Base-by-base conservation (phyloP, 495 filamentous ascomycete species). In the Penicillium psychrofluorescens region DNA sequence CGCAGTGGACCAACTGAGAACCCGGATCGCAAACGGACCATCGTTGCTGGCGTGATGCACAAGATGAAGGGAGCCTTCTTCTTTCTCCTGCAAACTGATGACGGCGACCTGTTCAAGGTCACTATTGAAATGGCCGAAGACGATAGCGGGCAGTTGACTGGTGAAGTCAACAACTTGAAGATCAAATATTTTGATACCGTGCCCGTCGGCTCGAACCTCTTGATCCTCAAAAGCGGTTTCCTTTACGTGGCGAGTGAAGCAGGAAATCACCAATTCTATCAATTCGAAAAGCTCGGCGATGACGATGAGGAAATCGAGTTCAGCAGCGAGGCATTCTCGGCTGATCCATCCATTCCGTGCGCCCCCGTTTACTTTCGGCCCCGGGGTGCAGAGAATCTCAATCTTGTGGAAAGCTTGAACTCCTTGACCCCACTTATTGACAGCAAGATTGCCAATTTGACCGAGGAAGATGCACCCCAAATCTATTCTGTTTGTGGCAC, bases 101-200 rank as follows among this genome's bases (percentile, higher is more conserved):
- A 97, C 60, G 94, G 94, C 16, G 94, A 99, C 66, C 72, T 99
- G 6, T 96, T 99, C 74, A 97, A 97, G 58, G 78, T 97, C 33
- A 96, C 86, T 1, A 75, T 97, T 50, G 89, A 95, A 45, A 89
- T 95, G 83, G 77, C 80, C 0, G 84, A 90, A 54, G 87, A 95
- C 59, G 82, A 81, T 4, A 75, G 82, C 28, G 87, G 83, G 11
- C 83, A 88, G 44, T 68, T 83, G 4, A 91, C 85, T 0, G 82
- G 84, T 10, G 84, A 91, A 53, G 90, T 97, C 6, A 75, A 74
- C 51, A 75, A 79, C 15, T 66, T 99, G 29, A 94, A 88, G 61
- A 91, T 99, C 67, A 95, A 95, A 61, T 97, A 96, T 57, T 99
- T 96, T 50, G 94, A 97, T 50, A 97, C 94, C 0, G 87, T 96